Conservation (phyloP, 345 rosid species). For the Xanthoceras sorbifolium region DNA sequence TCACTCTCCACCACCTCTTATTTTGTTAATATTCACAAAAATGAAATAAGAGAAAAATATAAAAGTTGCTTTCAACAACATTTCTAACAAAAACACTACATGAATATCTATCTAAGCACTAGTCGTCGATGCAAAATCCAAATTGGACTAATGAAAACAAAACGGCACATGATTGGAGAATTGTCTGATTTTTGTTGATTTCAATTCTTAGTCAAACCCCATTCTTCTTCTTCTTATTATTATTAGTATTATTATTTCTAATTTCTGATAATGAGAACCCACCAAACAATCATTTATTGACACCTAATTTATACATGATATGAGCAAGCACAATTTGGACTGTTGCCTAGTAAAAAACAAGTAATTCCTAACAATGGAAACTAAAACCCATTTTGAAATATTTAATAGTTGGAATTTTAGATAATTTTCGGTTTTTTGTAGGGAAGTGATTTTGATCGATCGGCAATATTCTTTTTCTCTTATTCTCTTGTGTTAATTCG, state of each 20-base stretch:
- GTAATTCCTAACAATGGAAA: neutral
- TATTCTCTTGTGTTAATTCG: neutral
- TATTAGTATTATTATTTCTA: neutral
- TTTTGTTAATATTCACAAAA: neutral
- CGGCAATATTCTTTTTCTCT: neutral
- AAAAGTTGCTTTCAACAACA: conserved; percentile 9
- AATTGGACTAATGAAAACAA: conserved; percentile 21
- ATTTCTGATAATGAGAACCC: conserved; percentile 21
- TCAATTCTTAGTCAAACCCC: neutral
- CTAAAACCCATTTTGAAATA: neutral
- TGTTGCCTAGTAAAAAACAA: neutral
- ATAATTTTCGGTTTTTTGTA: no score
- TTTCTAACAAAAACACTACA: neutral
- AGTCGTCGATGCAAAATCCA: conserved; percentile 29
- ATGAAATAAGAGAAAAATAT: no score
- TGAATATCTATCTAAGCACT: conserved; percentile 18
- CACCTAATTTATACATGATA: neutral
- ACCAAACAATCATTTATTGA: conserved; percentile 20
- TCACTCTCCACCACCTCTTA: neutral
- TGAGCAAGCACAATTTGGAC: neutral
- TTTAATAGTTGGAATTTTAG: neutral
- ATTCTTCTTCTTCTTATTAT: neutral
- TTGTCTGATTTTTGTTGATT: conserved; percentile 3
- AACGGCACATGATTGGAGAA: conserved; percentile 36
- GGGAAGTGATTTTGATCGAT: neutral